These are phyloP conservation scores for Alisma plantagoaquatica DNA, from an alignment of 106 monocot species.

Conservation along the genomic window DNA sequence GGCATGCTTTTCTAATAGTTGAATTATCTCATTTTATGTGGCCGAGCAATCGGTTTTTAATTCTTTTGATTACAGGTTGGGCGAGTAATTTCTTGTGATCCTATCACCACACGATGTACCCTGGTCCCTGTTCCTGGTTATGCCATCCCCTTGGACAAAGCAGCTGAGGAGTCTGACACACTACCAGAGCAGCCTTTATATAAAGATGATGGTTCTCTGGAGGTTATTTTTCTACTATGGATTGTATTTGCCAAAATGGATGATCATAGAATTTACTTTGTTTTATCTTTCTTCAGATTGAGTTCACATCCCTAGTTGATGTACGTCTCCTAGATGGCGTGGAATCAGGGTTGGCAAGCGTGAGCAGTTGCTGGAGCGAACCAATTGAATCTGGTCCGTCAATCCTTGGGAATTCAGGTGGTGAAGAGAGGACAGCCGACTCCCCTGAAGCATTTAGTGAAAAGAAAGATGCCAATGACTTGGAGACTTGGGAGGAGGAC, in stretches of 20 bases:
- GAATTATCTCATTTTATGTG: neutral
- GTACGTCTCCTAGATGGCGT: constrained; percentile 43
- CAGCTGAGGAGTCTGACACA: constrained; percentile 14
- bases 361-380: constrained; percentile 1
- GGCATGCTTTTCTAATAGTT: neutral
- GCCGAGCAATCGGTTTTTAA: neutral
- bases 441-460: constrained; percentile 2
- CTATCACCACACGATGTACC: constrained; percentile 27
- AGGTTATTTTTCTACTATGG: constrained; percentile 29
- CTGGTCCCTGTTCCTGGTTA: constrained; percentile 45
- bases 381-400: constrained; percentile 2
- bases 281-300: constrained; percentile 33
- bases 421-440: neutral
- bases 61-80: constrained; percentile 48
- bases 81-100: constrained; percentile 55
- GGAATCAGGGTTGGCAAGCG: constrained; percentile 3
- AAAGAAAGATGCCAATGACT: neutral
- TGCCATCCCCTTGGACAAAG: constrained; percentile 30
- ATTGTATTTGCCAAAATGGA: neutral
- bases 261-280: neutral
- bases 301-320: constrained; percentile 65
- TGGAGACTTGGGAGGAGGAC: constrained; percentile 37
- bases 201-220: constrained; percentile 83
- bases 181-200: constrained; percentile 32
- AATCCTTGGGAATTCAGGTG: constrained; percentile 1